Evolutionary conservation across 1,284 basidiomycete species (phyloP).

Genomic region (Vanrija pseudolonga): DNA sequence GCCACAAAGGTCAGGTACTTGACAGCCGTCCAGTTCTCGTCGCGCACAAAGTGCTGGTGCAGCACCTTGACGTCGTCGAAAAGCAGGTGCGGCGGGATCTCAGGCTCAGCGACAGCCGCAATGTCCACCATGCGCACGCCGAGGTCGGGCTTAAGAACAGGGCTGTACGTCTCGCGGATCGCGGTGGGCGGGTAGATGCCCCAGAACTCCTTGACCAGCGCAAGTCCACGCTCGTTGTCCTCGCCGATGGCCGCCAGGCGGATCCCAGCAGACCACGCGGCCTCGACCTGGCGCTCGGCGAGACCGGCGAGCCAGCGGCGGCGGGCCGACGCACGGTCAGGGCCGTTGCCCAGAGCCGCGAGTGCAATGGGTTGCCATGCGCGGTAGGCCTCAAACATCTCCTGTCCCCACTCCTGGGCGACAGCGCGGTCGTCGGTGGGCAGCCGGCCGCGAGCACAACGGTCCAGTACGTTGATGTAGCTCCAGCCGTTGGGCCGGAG

Average conservation of each 20-base stretch:
- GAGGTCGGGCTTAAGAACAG: conserved; percentile 22
- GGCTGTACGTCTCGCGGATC: conserved; percentile 26
- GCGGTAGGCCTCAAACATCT: conserved; percentile 35
- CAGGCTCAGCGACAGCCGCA: conserved; percentile 32
- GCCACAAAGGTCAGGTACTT: conserved; percentile 23
- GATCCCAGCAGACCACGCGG: conserved; percentile 38
- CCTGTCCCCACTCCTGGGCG: conserved; percentile 24
- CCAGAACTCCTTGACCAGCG: conserved; percentile 31
- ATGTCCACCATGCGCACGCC: conserved; percentile 34
- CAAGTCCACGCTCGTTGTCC: conserved; percentile 3
- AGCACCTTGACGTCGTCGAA: conserved; percentile 44
- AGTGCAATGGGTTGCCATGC: conserved; percentile 6
- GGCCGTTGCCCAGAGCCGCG: neutral
- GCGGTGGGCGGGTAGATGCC: conserved; percentile 32
- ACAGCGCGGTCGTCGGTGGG: conserved; percentile 14
- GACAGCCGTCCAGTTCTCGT: conserved; percentile 30
- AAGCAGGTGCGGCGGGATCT: conserved; percentile 45
- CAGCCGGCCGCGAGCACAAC: conserved; percentile 52
- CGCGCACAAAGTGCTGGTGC: conserved; percentile 39
- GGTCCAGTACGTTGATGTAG: conserved; percentile 65
- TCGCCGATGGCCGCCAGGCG: conserved; percentile 30
- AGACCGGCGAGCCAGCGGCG: conserved; percentile 30
- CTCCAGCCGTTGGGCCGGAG: conserved; percentile 56
- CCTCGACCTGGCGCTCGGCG: conserved; percentile 39
- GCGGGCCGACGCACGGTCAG: conserved; percentile 1